Conservation (phyloP, 805 yeast genomes). For the Kuraishia capsulata region DNA sequence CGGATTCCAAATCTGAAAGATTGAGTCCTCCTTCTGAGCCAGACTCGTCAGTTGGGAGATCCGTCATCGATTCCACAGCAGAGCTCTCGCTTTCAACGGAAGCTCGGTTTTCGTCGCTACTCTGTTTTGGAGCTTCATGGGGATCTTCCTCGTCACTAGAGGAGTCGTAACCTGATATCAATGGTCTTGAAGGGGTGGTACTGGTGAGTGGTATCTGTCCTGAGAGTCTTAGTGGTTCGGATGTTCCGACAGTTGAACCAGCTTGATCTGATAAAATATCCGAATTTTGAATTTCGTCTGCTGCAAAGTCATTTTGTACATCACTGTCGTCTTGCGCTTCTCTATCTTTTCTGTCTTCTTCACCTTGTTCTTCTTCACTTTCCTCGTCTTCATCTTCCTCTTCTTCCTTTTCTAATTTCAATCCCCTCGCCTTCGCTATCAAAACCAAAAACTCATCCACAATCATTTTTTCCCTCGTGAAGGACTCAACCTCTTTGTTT, state of each 20-base stretch:
- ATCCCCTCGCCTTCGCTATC: constrained; percentile 7
- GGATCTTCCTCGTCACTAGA: constrained; percentile 14
- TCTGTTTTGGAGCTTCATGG: not conserved
- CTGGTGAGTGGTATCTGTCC: too few relatives aligned
- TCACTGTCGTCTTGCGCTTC: not conserved
- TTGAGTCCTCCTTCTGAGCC: not conserved
- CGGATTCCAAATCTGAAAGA: constrained; percentile 1
- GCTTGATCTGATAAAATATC: not conserved
- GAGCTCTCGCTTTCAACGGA: not conserved
- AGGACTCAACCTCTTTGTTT: not conserved
- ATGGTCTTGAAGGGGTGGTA: too few relatives aligned
- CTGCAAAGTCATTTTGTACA: too few relatives aligned
- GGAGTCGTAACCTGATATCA: not conserved
- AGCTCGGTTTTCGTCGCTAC: too few relatives aligned
- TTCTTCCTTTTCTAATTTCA: constrained; percentile 6
- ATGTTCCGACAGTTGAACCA: too few relatives aligned
- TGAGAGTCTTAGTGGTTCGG: not conserved
- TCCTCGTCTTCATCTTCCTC: not conserved
- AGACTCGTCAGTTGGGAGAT: not conserved
- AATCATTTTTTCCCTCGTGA: constrained; percentile 3
- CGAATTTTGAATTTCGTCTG: not conserved
- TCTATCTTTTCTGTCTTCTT: constrained; percentile 1
- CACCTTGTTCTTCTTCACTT: not conserved
- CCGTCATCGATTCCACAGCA: not conserved
- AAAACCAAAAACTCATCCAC: constrained; percentile 5